Evolutionary conservation across 805 yeast species (phyloP), one percentile per base, ranked within the genome.

Genomic region (Gaillardinia entomophila): DNA sequence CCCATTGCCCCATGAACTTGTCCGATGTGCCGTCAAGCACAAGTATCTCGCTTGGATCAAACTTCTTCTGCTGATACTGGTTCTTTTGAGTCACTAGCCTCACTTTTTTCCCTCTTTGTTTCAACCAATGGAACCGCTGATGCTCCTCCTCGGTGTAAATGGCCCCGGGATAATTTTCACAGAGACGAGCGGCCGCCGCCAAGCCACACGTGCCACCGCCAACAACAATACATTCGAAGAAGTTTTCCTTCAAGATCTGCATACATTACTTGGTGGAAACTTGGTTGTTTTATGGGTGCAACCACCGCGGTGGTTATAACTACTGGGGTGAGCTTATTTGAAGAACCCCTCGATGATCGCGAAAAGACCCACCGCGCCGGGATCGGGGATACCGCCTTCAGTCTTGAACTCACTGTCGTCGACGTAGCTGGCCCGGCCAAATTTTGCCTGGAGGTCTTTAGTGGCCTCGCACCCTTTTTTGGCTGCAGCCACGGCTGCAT

Each of bases 391-490:
- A n/a, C 83, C 85, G 16, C 85, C 87, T 25, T 66, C 68, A 25
- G 59, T 69, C 34, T 65, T 61, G 45, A 78, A 71, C 32, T 74
- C 82, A 10, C 69, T 77, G 38, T 75, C 76, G 40, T 70, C 68
- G 17, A 89, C 96, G 53, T 89, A 90, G 4, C 95, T 82, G 12
- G 97, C 96, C 50, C 97, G 76, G 19, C 97, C 97, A 45, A 90
- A 87, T 46, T 81, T 81, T 27, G 97, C 97, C 42, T 76, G 80
- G 42, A 84, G 61, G 24, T 75, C 64, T 31, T 79, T 77, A 1
- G 97, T 90, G 3, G 72, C 60, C 28, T 83, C 78, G 16, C 95
- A 90, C 30, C 95, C 95, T 25, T 72, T 61, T 26, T 65, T 65
- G 6, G 94, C 95, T 8, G 86, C 88, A 22, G 62, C 48, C 12